Evolutionary conservation across 1,139 yeast species (phyloP).

Genomic region (Scheffersomyces quercinus): DNA sequence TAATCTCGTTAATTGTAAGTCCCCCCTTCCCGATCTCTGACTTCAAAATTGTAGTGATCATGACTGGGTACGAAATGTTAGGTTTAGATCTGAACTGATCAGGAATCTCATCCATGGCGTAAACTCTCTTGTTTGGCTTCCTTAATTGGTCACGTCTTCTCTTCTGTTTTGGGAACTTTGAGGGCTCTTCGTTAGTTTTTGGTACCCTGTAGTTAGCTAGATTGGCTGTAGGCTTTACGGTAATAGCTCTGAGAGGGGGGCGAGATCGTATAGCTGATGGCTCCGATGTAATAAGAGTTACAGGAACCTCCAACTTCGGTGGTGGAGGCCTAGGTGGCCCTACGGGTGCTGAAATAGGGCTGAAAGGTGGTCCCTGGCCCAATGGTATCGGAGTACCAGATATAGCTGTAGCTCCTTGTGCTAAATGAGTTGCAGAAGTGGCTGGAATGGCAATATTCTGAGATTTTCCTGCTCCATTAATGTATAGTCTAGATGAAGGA

Average conservation of each 20-base stretch:
- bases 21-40: slow-evolving; percentile 52
- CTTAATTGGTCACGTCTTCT: slow-evolving; percentile 29
- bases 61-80: slow-evolving; percentile 70
- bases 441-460: background rate
- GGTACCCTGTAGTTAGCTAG: slow-evolving; percentile 34
- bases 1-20: slow-evolving; percentile 80
- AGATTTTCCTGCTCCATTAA: background rate
- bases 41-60: slow-evolving; percentile 77
- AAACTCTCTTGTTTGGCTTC: slow-evolving; percentile 58
- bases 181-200: slow-evolving; percentile 33
- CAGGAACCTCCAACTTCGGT: slow-evolving; percentile 42
- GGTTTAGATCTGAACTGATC: slow-evolving; percentile 85
- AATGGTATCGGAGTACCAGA: slow-evolving; percentile 9
- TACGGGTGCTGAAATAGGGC: slow-evolving; percentile 10
- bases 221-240: slow-evolving; percentile 23
- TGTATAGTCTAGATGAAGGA: slow-evolving; percentile 40
- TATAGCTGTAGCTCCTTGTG: slow-evolving; percentile 2
- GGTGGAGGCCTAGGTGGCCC: slow-evolving; percentile 32
- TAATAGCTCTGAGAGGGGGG: slow-evolving; percentile 25
- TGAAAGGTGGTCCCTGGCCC: background rate
- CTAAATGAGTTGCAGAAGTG: background rate
- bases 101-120: slow-evolving; percentile 78
- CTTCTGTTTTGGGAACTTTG: slow-evolving; percentile 50
- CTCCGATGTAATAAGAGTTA: slow-evolving; percentile 24
- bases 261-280: slow-evolving; percentile 18